These are phyloP conservation scores for Penicillium sp. DNA, from an alignment of 2,329 filamentous ascomycete species.

Conservation along the genomic window DNA sequence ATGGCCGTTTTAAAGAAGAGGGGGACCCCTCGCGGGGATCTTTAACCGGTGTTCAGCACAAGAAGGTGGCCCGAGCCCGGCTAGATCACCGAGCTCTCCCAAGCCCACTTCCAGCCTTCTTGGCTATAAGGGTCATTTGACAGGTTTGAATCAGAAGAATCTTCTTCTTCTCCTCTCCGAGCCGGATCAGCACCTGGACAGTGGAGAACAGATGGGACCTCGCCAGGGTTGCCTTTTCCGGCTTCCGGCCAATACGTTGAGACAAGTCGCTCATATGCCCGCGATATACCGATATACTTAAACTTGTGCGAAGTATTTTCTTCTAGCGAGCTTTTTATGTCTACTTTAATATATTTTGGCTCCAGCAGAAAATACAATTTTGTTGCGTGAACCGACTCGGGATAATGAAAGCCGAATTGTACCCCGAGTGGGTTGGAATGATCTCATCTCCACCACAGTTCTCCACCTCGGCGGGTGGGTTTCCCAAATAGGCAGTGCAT, in stretches of 20 bases:
- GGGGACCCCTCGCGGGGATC: slow-evolving; percentile 7
- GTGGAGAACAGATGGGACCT: background rate
- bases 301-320: too few relatives aligned
- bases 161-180: background rate
- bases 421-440: slow-evolving; percentile 3
- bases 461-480: slow-evolving; percentile 10
- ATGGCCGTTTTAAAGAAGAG: slow-evolving; percentile 14
- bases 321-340: background rate
- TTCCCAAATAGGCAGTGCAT: slow-evolving; percentile 1
- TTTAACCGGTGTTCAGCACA: slow-evolving; percentile 9
- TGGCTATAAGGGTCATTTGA: background rate
- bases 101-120: background rate
- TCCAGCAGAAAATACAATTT: background rate
- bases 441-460: slow-evolving; percentile 5
- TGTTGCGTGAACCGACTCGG: background rate
- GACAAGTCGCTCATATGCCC: too few relatives aligned
- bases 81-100: slow-evolving; percentile 8
- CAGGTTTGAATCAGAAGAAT: background rate
- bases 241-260: too few relatives aligned
- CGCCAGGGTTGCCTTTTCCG: slow-evolving; percentile 5
- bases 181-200: background rate
- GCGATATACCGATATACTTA: too few relatives aligned
- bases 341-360: background rate
- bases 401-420: slow-evolving; percentile 1
- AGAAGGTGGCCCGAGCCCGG: slow-evolving; percentile 14